Conservation (phyloP, 2,329 filamentous ascomycete species). For the Didymella keratinophila region DNA sequence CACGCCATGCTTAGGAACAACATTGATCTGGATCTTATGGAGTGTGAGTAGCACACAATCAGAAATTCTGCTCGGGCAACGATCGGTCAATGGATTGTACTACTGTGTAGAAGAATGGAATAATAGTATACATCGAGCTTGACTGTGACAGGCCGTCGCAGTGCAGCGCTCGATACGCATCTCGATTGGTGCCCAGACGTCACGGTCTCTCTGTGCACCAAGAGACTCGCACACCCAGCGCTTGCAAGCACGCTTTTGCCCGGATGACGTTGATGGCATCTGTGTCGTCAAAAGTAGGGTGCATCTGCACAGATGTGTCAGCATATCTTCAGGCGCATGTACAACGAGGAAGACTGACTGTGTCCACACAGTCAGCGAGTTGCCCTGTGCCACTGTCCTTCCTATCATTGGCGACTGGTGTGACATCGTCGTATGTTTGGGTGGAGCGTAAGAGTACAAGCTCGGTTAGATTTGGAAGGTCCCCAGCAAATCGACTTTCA, state of each 20-base stretch:
- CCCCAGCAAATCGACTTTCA: conserved; percentile 21
- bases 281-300: background rate
- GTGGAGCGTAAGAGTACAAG: conserved; percentile 32
- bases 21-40: background rate
- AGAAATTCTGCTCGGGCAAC: background rate
- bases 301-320: conserved; percentile 18
- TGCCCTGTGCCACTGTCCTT: conserved; percentile 15
- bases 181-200: background rate
- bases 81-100: background rate
- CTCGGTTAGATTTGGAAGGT: conserved; percentile 19
- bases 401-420: background rate
- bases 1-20: background rate
- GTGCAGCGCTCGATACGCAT: background rate
- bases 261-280: conserved; percentile 16
- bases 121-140: background rate
- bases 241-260: conserved; percentile 22
- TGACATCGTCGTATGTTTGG: conserved; percentile 2
- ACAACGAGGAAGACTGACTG: conserved; percentile 8
- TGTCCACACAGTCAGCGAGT: background rate
- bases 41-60: background rate
- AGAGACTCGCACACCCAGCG: conserved; percentile 27
- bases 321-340: background rate
- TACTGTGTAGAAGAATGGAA: background rate
- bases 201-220: conserved; percentile 31
- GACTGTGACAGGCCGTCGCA: background rate